A percentile compares a stretch with the other conserved stretches of the same genome.
These are phyloP conservation scores for Aphanoascus verrucosus DNA, from an alignment of 2,329 filamentous ascomycete genomes.

Conservation along the genomic window DNA sequence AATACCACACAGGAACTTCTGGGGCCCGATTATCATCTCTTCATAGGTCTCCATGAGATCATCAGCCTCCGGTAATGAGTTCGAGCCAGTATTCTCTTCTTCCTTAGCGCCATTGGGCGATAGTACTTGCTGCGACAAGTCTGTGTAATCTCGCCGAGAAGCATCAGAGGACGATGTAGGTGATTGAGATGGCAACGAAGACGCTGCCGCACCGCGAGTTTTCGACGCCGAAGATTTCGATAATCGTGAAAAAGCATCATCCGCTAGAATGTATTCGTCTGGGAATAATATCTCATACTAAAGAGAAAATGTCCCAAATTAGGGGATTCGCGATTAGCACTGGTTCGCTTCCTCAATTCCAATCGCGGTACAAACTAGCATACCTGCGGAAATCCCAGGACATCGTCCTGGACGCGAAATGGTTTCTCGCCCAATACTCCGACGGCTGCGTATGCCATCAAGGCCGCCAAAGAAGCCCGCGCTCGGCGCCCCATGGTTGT, in stretches of 20 bases:
- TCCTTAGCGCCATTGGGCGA: constrained; percentile 36
- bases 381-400: constrained; percentile 80
- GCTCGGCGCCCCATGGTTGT: constrained; percentile 10
- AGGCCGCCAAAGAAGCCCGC: constrained; percentile 18
- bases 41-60: constrained; percentile 58
- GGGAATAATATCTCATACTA: constrained; percentile 75
- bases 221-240: constrained; percentile 24
- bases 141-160: constrained; percentile 11
- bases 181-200: constrained; percentile 10
- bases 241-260: constrained; percentile 54
- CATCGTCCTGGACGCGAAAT: constrained; percentile 81
- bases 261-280: constrained; percentile 59
- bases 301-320: background rate
- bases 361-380: background rate
- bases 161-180: constrained; percentile 3
- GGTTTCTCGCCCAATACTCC: constrained; percentile 44
- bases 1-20: constrained; percentile 74
- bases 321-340: background rate
- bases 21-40: constrained; percentile 58
- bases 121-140: constrained; percentile 18
- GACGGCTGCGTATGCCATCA: constrained; percentile 25
- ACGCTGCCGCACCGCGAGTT: constrained; percentile 18
- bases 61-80: constrained; percentile 52
- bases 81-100: constrained; percentile 51
- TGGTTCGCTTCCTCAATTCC: background rate